A percentile compares a stretch with the other conserved stretches of the same genome.
Conservation (phyloP, 495 filamentous ascomycete genomes). For the Tuber melanosporum region DNA sequence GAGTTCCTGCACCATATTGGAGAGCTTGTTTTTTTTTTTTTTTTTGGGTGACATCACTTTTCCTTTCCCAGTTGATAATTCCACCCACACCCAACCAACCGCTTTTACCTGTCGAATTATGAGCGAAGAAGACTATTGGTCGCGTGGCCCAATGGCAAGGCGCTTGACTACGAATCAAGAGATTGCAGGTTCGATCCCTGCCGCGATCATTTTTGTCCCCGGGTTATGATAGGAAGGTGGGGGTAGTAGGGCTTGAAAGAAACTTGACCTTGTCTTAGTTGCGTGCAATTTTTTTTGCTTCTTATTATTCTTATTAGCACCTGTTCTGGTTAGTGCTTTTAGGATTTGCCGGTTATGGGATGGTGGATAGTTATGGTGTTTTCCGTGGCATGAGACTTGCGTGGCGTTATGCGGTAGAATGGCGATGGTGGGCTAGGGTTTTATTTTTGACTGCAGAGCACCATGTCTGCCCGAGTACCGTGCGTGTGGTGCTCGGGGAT, state of each 20-base stretch:
- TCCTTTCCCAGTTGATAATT: background rate
- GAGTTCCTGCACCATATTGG: too few relatives aligned
- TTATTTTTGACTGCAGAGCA: background rate
- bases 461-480: background rate
- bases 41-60: background rate
- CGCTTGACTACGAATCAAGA: slow-evolving; percentile 66
- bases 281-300: background rate
- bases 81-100: background rate
- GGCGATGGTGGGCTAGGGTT: too few relatives aligned
- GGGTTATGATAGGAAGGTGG: too few relatives aligned
- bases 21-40: background rate
- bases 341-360: too few relatives aligned
- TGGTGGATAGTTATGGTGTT: too few relatives aligned
- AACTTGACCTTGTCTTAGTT: background rate
- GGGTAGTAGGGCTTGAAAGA: background rate
- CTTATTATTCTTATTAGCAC: background rate
- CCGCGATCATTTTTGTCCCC: background rate
- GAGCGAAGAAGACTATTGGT: background rate
- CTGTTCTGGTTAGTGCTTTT: too few relatives aligned
- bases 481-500: background rate
- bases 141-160: slow-evolving; percentile 60
- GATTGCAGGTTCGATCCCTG: slow-evolving; percentile 49
- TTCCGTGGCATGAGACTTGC: too few relatives aligned
- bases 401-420: too few relatives aligned
- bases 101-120: background rate